Evolutionary conservation across 1,284 basidiomycete species (phyloP), one percentile per base, ranked within the genome.

Genomic region (Trametes hirsuta): DNA sequence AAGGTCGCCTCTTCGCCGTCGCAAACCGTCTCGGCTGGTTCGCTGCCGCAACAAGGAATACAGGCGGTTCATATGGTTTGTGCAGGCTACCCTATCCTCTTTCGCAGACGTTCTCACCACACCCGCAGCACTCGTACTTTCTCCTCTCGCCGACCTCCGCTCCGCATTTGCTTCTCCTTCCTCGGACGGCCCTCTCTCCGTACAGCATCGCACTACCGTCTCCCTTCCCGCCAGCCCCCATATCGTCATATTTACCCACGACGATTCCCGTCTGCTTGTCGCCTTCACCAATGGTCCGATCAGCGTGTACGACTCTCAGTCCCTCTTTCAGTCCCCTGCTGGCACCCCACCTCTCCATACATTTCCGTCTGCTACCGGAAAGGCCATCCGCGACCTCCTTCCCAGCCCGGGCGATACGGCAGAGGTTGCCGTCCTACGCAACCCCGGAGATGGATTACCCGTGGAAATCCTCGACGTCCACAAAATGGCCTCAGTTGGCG

Each of bases 361-460:
- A 0, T 81, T 84, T 56, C 74, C 82, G 49, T 72, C 79, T 6
- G 76, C 80, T 9, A 68, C 70, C 0, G 68, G 78, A 11, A 75
- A 79, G 6, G 68, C 80, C 4, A 71, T 85, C 50, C 74, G 81
- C 10, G 83, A 87, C 61, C 80, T 92, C 51, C 67, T 79, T 4
- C 80, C 88, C 0, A 92, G 92, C 73, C 88, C 90, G 3, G 85
- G 83, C 9, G 84, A 82, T 47, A 77, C 81, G 6, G 83, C 88
- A 46, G 69, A 87, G 3, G 76, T 90, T 5, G 90, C 87, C 6
- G 75, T 90, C 18, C 74, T 91, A 40, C 77, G 82, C 34, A 79
- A 75, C 73, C 52, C 79, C 76, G 69, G 78, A 72, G 54, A 79
- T 24, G 63, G 68, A 48, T 68, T 74, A 35, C 64, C 76, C 4